Evolutionary conservation across 2,329 filamentous ascomycete species (phyloP).

Genomic region (Coniella lustricola): DNA sequence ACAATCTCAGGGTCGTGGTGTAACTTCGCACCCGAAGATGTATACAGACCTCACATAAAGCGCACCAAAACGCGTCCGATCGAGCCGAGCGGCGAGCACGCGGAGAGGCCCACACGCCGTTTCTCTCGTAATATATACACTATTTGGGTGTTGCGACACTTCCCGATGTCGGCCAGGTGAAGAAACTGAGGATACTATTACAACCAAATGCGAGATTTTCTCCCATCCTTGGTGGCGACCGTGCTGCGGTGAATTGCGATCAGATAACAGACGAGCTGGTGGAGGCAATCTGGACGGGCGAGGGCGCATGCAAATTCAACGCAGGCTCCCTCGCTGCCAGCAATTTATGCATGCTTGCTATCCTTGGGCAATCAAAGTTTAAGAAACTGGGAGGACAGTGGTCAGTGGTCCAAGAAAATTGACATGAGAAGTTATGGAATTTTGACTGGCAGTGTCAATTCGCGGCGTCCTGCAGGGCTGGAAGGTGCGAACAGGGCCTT

Average conservation of each 20-base stretch:
- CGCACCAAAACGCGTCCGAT: background rate
- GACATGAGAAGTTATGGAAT: no score
- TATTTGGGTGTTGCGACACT: background rate
- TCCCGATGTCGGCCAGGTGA: background rate
- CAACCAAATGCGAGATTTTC: slow-evolving; percentile 2
- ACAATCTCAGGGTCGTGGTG: background rate
- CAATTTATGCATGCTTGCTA: no score
- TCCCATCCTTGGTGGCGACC: background rate
- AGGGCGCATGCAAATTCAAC: no score
- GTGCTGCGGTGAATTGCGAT: no score
- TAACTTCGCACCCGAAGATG: no score
- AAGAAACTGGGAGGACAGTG: no score
- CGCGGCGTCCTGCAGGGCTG: no score
- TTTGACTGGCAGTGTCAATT: no score
- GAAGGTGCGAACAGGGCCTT: no score
- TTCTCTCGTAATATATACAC: background rate
- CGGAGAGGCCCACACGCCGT: background rate
- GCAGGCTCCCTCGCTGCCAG: no score
- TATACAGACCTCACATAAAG: background rate
- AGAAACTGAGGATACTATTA: background rate
- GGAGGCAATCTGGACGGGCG: background rate
- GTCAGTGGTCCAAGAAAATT: no score
- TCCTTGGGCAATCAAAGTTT: no score
- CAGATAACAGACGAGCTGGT: background rate
- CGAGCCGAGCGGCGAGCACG: slow-evolving; percentile 2